These are phyloP conservation scores for Hyphopichia burtonii DNA, from an alignment of 1,139 yeast species.

Conservation along the genomic window DNA sequence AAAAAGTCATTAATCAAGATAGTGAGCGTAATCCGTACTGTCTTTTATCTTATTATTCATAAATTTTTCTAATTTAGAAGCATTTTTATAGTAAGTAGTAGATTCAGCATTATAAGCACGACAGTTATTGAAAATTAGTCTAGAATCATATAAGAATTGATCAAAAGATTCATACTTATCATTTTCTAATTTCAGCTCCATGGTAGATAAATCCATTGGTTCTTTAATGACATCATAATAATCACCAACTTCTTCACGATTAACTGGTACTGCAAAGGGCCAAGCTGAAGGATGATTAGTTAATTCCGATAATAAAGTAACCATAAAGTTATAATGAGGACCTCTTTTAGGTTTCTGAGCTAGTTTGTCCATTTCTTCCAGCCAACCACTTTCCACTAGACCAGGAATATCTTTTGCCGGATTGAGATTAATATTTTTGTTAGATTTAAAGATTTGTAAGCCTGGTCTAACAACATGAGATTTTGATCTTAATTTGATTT, in stretches of 20 bases:
- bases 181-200: constrained; percentile 91
- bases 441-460: constrained; percentile 63
- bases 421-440: constrained; percentile 36
- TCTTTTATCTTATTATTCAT: constrained; percentile 79
- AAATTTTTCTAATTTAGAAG: constrained; percentile 88
- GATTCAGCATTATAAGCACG: constrained; percentile 84
- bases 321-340: constrained; percentile 94
- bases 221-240: constrained; percentile 95
- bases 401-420: constrained; percentile 84
- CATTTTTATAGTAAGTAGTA: constrained; percentile 87
- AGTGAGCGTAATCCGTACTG: constrained; percentile 65
- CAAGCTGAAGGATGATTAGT: constrained; percentile 97
- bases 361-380: constrained; percentile 94
- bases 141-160: constrained; percentile 85
- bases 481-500: constrained; percentile 74
- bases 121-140: constrained; percentile 85
- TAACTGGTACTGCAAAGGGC: constrained; percentile 96
- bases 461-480: constrained; percentile 86
- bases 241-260: constrained; percentile 91
- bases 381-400: constrained; percentile 92
- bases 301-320: constrained; percentile 78
- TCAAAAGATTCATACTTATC: constrained; percentile 91
- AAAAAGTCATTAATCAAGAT: constrained; percentile 22
- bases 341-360: constrained; percentile 95
- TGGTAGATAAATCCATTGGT: constrained; percentile 97